phyloP scores from a whole-genome alignment of 2,329 filamentous ascomycete genomes.

The Trichoderma atroviride region DNA sequence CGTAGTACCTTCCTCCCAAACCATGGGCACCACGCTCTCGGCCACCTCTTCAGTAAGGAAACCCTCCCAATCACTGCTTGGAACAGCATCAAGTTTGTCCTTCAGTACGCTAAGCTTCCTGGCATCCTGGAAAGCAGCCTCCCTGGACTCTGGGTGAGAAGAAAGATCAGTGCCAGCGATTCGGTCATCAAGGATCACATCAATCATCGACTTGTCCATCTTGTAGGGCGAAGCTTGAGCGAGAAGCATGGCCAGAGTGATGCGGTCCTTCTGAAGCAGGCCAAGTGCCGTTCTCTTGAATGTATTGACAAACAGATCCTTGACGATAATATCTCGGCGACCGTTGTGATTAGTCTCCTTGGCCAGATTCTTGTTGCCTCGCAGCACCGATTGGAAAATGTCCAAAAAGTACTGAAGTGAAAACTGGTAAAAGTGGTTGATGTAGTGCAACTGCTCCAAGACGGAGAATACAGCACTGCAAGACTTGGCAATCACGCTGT shows the following conservation, averaged over 20 bases:
- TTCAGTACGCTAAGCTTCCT: conserved; percentile 74
- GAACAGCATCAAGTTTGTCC: conserved; percentile 65
- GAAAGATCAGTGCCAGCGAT: conserved; percentile 79
- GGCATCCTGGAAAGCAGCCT: conserved; percentile 70
- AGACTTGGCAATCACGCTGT: conserved; percentile 87
- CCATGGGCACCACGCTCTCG: conserved; percentile 76
- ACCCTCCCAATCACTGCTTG: conserved; percentile 70
- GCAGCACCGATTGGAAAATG: conserved; percentile 92
- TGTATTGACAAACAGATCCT: conserved; percentile 85
- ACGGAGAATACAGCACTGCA: conserved; percentile 98
- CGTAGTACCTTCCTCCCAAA: conserved; percentile 67
- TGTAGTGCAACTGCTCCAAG: conserved; percentile 92
- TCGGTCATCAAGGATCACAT: conserved; percentile 78
- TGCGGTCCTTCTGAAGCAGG: conserved; percentile 87
- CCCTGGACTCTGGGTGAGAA: conserved; percentile 62
- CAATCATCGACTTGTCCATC: conserved; percentile 89
- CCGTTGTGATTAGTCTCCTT: conserved; percentile 73
- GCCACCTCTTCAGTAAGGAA: conserved; percentile 87
- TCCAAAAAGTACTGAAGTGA: conserved; percentile 97
- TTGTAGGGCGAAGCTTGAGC: conserved; percentile 94
- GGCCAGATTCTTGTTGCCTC: conserved; percentile 73
- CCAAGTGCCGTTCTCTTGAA: conserved; percentile 94
- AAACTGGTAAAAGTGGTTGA: conserved; percentile 99
- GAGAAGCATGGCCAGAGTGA: conserved; percentile 92
- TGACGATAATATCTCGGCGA: conserved; percentile 87